Conservation (phyloP, 371 early-diverging fungal species). For the Phascolomyces articulosus region DNA sequence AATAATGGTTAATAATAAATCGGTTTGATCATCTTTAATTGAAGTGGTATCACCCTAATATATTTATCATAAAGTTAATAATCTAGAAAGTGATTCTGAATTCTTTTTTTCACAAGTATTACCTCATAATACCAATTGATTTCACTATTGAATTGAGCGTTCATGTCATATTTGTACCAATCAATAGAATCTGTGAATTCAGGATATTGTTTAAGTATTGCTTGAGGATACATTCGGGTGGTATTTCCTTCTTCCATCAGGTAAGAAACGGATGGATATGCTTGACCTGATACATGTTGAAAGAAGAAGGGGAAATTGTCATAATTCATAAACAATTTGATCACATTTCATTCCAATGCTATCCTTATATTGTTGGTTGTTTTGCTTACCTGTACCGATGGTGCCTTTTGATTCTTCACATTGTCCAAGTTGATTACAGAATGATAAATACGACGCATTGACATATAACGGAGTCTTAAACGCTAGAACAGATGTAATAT, state of each 20-base stretch:
- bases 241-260: constrained; percentile 40
- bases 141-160: constrained; percentile 65
- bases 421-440: constrained; percentile 43
- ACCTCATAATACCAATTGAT: constrained; percentile 52
- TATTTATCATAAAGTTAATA: constrained; percentile 2
- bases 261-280: constrained; percentile 51
- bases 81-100: no score
- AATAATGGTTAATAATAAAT: constrained; percentile 56
- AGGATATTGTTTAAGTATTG: constrained; percentile 61
- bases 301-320: neutral
- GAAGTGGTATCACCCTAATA: constrained; percentile 10
- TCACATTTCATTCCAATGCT: no score
- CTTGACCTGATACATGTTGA: constrained; percentile 22
- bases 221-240: constrained; percentile 67
- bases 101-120: no score
- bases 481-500: constrained; percentile 38
- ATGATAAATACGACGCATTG: constrained; percentile 56
- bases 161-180: constrained; percentile 54
- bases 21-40: constrained; percentile 28
- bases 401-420: constrained; percentile 28
- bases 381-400: constrained; percentile 33
- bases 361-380: no score
- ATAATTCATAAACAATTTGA: no score
- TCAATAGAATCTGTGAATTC: constrained; percentile 27
- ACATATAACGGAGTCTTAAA: constrained; percentile 51